A percentile compares a stretch with the other conserved stretches of the same genome.
Conservation (phyloP, 1,139 yeast genomes). For the Yamadazyma siamensis region DNA sequence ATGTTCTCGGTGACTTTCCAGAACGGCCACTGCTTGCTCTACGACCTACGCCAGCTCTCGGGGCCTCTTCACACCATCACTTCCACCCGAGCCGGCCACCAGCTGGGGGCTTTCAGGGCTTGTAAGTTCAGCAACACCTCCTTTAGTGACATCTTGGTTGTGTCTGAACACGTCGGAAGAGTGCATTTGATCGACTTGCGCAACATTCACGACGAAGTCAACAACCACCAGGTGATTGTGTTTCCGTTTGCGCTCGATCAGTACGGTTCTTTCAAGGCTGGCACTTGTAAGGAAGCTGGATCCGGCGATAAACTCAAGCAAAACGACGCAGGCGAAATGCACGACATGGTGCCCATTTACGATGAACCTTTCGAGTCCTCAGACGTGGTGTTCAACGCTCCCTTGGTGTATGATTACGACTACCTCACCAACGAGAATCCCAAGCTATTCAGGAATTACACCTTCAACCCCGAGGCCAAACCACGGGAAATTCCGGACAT, state of each 20-base stretch:
- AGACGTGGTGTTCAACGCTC: constrained; percentile 27
- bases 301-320: constrained; percentile 2
- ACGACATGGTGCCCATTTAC: constrained; percentile 13
- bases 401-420: constrained; percentile 45
- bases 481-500: background rate
- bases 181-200: constrained; percentile 81
- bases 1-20: constrained; percentile 81
- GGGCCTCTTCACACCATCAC: constrained; percentile 51
- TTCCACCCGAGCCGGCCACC: constrained; percentile 62
- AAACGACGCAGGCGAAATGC: constrained; percentile 5
- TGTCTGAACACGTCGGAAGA: constrained; percentile 83
- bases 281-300: background rate
- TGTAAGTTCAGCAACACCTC: constrained; percentile 67
- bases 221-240: constrained; percentile 67
- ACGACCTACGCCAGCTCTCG: constrained; percentile 64
- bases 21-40: constrained; percentile 75
- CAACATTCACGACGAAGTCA: constrained; percentile 46
- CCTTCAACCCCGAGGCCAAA: constrained; percentile 18
- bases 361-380: constrained; percentile 9
- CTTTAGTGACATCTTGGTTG: constrained; percentile 68
- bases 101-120: constrained; percentile 58
- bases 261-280: constrained; percentile 26
- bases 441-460: constrained; percentile 36
- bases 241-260: constrained; percentile 46
- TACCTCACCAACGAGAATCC: constrained; percentile 39